Evolutionary conservation across 495 filamentous ascomycete genomes (phyloP).

Genomic region (Clohesyomyces aquaticus): DNA sequence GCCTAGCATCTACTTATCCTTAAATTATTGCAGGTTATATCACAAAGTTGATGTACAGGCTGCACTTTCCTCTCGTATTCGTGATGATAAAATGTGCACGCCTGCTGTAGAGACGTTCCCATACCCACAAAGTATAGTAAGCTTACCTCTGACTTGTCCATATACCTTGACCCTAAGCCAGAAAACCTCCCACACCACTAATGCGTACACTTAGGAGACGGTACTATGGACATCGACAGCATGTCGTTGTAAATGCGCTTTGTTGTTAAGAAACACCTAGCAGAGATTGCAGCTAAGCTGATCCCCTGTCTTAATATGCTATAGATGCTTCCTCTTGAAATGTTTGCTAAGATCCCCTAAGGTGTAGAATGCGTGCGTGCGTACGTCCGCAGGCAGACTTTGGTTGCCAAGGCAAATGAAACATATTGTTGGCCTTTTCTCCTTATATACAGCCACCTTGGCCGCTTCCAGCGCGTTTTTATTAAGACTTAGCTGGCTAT

Average conservation of each 20-base stretch:
- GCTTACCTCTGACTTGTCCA: no score
- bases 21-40: no score
- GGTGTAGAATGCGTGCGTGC: conserved; percentile 41
- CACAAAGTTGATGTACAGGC: no score
- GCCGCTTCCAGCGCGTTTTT: conserved; percentile 30
- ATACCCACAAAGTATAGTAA: no score
- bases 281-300: conserved; percentile 35
- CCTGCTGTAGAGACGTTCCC: no score
- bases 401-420: conserved; percentile 47
- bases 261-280: conserved; percentile 28
- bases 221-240: conserved; percentile 33
- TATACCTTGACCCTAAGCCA: no score
- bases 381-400: conserved; percentile 42
- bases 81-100: no score
- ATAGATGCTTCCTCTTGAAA: conserved; percentile 51
- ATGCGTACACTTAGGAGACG: no score
- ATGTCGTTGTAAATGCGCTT: conserved; percentile 40
- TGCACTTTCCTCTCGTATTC: no score
- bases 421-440: conserved; percentile 48
- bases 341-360: conserved; percentile 46
- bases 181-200: no score
- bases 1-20: no score
- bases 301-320: conserved; percentile 39
- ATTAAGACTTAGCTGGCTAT: conserved; percentile 9
- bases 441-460: conserved; percentile 43